phyloP scores from a whole-genome alignment of 495 filamentous ascomycete species.

The Xylaria curta region DNA sequence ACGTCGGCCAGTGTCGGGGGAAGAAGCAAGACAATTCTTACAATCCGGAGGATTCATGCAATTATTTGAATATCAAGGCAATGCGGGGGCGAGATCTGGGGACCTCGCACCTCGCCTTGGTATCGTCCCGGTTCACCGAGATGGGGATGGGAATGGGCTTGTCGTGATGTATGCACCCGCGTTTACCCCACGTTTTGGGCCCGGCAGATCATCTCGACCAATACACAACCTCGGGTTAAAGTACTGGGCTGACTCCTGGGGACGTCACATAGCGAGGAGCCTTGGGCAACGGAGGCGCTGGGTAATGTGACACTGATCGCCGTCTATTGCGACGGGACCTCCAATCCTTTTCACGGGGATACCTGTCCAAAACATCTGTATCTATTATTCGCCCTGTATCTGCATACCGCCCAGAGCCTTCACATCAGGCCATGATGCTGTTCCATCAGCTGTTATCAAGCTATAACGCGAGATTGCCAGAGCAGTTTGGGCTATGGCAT shows the following conservation, averaged over 20 bases:
- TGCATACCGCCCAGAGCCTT: not conserved
- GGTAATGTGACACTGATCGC: not conserved
- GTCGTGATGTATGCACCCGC: conserved; percentile 4
- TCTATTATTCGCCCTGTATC: not conserved
- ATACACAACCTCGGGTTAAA: conserved; percentile 34
- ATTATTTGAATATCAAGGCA: not conserved
- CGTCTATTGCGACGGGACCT: not conserved
- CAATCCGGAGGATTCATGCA: not conserved
- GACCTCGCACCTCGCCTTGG: not conserved
- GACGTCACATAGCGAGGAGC: not conserved
- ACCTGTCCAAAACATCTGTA: not conserved
- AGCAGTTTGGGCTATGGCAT: conserved; percentile 30
- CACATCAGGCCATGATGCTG: conserved; percentile 27
- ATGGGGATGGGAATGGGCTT: not conserved
- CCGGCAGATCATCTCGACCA: conserved; percentile 41
- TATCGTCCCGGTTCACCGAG: conserved; percentile 6
- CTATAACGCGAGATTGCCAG: conserved; percentile 16
- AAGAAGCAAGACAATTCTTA: not conserved
- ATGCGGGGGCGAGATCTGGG: not conserved
- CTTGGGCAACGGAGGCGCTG: not conserved
- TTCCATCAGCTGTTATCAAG: conserved; percentile 31
- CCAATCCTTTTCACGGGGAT: conserved; percentile 4
- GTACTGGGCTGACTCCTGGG: not conserved
- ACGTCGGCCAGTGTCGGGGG: too few species aligned
- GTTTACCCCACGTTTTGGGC: conserved; percentile 38